A percentile compares a stretch with the other conserved stretches of the same genome.
These are phyloP conservation scores for Wallemia mellicola DNA, from an alignment of 1,284 basidiomycete species.

Conservation along the genomic window DNA sequence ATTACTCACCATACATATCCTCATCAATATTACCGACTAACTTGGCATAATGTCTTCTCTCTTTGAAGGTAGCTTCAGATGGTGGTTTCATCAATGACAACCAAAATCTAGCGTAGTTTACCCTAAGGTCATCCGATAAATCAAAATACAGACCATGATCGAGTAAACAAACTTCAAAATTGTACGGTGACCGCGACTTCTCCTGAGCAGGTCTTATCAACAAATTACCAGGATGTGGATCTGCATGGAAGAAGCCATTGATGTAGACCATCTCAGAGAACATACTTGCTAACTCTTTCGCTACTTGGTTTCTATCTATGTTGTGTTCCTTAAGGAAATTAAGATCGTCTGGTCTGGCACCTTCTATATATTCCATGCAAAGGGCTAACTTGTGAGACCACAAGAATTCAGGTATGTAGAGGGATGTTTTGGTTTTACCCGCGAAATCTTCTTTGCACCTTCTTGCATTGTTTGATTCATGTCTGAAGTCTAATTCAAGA, in stretches of 20 bases:
- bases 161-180: conserved; percentile 73
- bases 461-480: conserved; percentile 63
- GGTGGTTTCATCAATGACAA: conserved; percentile 46
- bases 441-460: conserved; percentile 42
- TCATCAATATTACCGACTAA: conserved; percentile 66
- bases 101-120: conserved; percentile 35
- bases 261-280: conserved; percentile 92
- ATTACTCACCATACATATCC: conserved; percentile 22
- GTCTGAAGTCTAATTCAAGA: conserved; percentile 75
- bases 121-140: conserved; percentile 38
- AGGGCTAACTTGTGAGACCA: conserved; percentile 58
- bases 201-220: conserved; percentile 46
- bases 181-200: conserved; percentile 44
- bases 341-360: conserved; percentile 66
- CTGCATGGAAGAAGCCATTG: conserved; percentile 37
- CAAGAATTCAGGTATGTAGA: conserved; percentile 73
- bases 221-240: conserved; percentile 60
- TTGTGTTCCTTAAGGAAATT: conserved; percentile 48
- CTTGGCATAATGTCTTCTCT: conserved; percentile 53
- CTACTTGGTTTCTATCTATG: conserved; percentile 82
- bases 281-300: conserved; percentile 59
- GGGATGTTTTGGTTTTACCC: conserved; percentile 18
- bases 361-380: conserved; percentile 71
- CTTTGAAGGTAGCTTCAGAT: conserved; percentile 28
- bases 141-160: conserved; percentile 87